Evolutionary conservation across 2,329 filamentous ascomycete genomes (phyloP).

Genomic region (Dendrostoma leiphaemia): DNA sequence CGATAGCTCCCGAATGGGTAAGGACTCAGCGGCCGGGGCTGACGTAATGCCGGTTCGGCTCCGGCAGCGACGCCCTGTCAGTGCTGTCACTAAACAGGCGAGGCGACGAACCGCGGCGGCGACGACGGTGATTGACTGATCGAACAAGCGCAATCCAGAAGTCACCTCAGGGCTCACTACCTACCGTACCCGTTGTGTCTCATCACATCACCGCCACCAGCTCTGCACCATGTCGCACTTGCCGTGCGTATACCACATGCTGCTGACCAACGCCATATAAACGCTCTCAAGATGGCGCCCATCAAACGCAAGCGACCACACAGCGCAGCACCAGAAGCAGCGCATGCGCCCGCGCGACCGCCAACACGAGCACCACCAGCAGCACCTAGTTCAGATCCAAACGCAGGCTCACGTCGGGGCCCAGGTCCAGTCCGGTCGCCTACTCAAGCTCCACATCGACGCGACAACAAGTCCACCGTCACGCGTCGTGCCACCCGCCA

Average conservation of each 20-base stretch:
- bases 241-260: background rate
- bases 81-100: too few relatives aligned
- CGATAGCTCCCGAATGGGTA: too few relatives aligned
- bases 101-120: too few relatives aligned
- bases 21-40: background rate
- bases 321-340: slow-evolving; percentile 11
- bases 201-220: background rate
- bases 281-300: slow-evolving; percentile 23
- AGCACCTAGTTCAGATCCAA: too few relatives aligned
- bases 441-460: slow-evolving; percentile 14
- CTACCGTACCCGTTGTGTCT: too few relatives aligned
- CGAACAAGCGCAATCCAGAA: too few relatives aligned
- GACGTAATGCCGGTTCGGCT: background rate
- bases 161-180: too few relatives aligned
- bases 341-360: background rate
- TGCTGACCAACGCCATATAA: background rate
- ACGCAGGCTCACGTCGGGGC: too few relatives aligned
- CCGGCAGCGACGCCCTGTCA: background rate
- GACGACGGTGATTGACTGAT: too few relatives aligned
- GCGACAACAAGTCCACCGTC: slow-evolving; percentile 22
- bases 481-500: slow-evolving; percentile 34
- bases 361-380: background rate
- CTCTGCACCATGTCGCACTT: background rate
- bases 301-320: slow-evolving; percentile 31
- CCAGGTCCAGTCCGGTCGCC: background rate